phyloP scores from a whole-genome alignment of 352 stramenopile species.

The Phytopythium montanum region DNA sequence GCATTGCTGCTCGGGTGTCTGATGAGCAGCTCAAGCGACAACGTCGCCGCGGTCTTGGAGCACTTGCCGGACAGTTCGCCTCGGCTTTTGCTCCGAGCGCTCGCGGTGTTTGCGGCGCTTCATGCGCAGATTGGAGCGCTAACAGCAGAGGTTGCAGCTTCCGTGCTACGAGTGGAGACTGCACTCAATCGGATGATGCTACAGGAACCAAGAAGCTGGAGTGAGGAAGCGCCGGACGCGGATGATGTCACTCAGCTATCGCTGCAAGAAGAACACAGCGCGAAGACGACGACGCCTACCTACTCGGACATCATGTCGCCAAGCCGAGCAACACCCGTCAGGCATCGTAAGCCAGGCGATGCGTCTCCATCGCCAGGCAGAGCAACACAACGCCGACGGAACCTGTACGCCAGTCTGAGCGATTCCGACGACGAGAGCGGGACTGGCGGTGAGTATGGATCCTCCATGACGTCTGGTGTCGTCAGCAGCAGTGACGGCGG shows the following conservation, averaged over 20 bases:
- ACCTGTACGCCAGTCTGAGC: slow-evolving; percentile 3
- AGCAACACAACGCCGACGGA: not conserved
- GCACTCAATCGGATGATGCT: slow-evolving; percentile 35
- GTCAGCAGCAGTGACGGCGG: not conserved
- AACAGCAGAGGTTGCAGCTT: slow-evolving; percentile 58
- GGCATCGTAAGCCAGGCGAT: not conserved
- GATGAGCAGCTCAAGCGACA: slow-evolving; percentile 46
- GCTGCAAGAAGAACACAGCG: not conserved
- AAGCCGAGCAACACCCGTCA: not conserved
- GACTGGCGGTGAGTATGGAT: not conserved
- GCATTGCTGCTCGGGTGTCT: slow-evolving; percentile 71
- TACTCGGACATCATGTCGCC: not conserved
- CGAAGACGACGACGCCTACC: not conserved
- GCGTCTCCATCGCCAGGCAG: not conserved
- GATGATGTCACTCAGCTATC: not conserved
- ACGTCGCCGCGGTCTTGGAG: slow-evolving; percentile 31
- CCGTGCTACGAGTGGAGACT: slow-evolving; percentile 66
- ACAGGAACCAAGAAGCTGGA: not conserved
- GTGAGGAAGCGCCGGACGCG: too few species aligned
- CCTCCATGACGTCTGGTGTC: not conserved
- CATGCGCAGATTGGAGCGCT: slow-evolving; percentile 75
- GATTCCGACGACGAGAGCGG: slow-evolving; percentile 5
- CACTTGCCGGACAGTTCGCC: slow-evolving; percentile 43
- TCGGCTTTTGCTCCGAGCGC: slow-evolving; percentile 41
- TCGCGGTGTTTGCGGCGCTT: slow-evolving; percentile 66